Percentiles rank a stretch among this genome's conserved stretches.
phyloP scores from a whole-genome alignment of 495 filamentous ascomycete genomes.

The Xylaria palmicola region DNA sequence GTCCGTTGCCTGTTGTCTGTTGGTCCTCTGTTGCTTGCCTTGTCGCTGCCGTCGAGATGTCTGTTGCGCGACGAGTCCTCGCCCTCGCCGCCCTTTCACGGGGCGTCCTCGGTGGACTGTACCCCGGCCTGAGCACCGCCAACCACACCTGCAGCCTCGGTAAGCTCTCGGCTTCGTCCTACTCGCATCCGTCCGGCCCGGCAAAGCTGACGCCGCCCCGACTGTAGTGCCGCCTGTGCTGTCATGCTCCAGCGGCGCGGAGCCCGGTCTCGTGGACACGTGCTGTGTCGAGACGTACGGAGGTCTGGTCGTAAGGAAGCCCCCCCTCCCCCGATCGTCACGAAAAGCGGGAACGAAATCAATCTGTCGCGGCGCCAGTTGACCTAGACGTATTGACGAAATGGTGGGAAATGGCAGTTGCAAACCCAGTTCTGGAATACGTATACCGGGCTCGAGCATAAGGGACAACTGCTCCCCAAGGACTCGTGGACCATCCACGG shows the following conservation, averaged over 20 bases:
- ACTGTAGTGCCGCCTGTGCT: conserved; percentile 33
- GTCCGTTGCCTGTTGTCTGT: background rate
- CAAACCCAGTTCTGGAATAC: conserved; percentile 55
- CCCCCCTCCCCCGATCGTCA: background rate
- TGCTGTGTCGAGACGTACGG: conserved; percentile 55
- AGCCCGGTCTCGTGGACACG: conserved; percentile 42
- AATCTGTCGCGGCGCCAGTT: background rate
- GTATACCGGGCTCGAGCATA: conserved; percentile 48
- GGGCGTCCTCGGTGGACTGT: conserved; percentile 20
- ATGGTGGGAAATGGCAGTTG: conserved; percentile 16
- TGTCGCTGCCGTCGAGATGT: conserved; percentile 14
- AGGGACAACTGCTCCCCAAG: conserved; percentile 47
- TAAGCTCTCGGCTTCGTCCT: too few relatives aligned
- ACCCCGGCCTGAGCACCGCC: conserved; percentile 34
- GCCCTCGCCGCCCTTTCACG: conserved; percentile 8
- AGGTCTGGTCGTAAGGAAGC: conserved; percentile 37
- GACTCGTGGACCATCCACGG: conserved; percentile 51
- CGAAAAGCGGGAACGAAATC: background rate
- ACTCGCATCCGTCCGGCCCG: too few relatives aligned
- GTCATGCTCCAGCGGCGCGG: conserved; percentile 46
- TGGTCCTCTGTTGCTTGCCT: background rate
- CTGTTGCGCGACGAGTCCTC: conserved; percentile 7
- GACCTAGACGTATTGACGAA: background rate
- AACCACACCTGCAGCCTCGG: too few relatives aligned
- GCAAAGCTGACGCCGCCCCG: conserved; percentile 10